Evolutionary conservation across 2,329 filamentous ascomycete genomes (phyloP), one percentile per base, ranked within the genome.

Genomic region (Epicoccum sorghinum): DNA sequence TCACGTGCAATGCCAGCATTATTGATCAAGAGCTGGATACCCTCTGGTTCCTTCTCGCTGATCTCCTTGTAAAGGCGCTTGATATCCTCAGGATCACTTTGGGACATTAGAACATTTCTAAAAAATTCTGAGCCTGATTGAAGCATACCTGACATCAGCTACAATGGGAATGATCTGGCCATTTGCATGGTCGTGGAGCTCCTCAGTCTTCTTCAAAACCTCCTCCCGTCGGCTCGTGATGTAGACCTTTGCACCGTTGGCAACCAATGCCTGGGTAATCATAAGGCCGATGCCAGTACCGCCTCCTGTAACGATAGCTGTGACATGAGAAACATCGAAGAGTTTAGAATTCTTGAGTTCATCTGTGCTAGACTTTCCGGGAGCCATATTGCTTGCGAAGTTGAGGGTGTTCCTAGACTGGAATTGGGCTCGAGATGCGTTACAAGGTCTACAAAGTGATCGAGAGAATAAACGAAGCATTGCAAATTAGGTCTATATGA

Each of bases 231-330:
- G 61, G 14, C 65, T 69, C 22, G 68, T 73, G 43, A 74, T 74
- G 47, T 75, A 74, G 2, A 74, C 71, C 64, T 85, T 88, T 7
- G 80, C 81, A 40, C 86, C 85, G 72, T 86, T 87, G 55, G 79
- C 71, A 27, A 87, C 80, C 72, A 86, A 87, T 50, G 84, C 86
- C 48, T 84, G 78, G 24, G 84, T 83, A 59, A 89, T 88, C 86
- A 88, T 88, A 47, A 83, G 79, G 22, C 86, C 76, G 49, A 80
- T 75, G n/a, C 77, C 77, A 1, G 76, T 79, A 22, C 72, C 76
- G 24, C 78, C 77, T n/a, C 78, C 78, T 8, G 78, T 79, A 8
- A 79, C 77, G 13, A 79, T 58, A 10, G 77, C 77, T 4, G 76
- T 79, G 52, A 80, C 64, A 50, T 78, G 75, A 1, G 75, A 77